phyloP scores from a whole-genome alignment of 306 rosid genomes.

The Glycine soja region DNA sequence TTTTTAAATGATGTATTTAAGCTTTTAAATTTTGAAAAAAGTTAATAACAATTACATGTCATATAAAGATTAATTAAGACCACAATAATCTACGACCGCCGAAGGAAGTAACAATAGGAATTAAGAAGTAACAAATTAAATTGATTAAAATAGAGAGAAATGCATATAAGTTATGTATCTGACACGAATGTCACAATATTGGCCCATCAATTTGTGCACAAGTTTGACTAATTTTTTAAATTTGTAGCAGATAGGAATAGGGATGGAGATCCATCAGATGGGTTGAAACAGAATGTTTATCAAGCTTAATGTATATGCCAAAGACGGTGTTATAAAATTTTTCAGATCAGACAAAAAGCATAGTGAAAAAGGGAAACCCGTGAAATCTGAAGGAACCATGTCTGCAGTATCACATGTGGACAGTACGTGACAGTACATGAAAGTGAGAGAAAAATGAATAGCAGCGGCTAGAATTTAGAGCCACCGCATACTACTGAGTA shows the following conservation, averaged over 20 bases:
- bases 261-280: background rate
- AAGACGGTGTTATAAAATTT: background rate
- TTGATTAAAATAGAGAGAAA: background rate
- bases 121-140: background rate
- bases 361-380: slow-evolving; percentile 46
- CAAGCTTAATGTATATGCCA: slow-evolving; percentile 40
- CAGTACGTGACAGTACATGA: slow-evolving; percentile 42
- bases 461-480: slow-evolving; percentile 29
- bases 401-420: slow-evolving; percentile 44
- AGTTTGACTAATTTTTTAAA: slow-evolving; percentile 6
- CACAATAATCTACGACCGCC: no score
- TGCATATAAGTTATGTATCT: slow-evolving; percentile 3
- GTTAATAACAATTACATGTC: no score
- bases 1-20: no score
- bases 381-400: slow-evolving; percentile 42
- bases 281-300: slow-evolving; percentile 15
- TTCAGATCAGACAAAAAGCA: background rate
- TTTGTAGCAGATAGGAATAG: slow-evolving; percentile 18
- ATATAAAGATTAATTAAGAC: no score
- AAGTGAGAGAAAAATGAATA: slow-evolving; percentile 38
- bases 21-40: no score
- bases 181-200: slow-evolving; percentile 13
- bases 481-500: slow-evolving; percentile 43
- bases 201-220: background rate
- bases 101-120: no score